These are phyloP conservation scores for Amanita jacksonii DNA, from an alignment of 768 basidiomycete species.

Conservation along the genomic window DNA sequence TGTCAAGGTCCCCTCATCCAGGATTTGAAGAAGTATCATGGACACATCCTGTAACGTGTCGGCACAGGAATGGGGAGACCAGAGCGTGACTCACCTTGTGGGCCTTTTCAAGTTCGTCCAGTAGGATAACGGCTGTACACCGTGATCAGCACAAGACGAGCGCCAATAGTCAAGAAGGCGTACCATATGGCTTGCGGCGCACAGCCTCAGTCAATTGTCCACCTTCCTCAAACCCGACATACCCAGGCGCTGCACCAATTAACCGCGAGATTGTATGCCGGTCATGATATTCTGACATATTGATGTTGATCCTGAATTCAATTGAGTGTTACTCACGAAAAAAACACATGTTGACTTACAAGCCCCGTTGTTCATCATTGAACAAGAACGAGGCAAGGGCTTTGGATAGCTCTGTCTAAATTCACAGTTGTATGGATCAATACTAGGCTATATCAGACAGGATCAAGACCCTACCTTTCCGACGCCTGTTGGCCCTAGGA, in stretches of 20 bases:
- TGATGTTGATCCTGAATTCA: conserved; percentile 69
- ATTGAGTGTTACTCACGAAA: background rate
- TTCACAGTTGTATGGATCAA: background rate
- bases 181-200: conserved; percentile 81
- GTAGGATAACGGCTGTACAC: conserved; percentile 57
- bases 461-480: conserved; percentile 46
- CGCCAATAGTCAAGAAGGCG: conserved; percentile 9
- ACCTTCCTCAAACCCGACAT: conserved; percentile 86
- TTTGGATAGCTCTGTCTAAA: conserved; percentile 82
- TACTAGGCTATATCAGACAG: background rate
- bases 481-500: conserved; percentile 83
- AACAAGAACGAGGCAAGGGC: conserved; percentile 83
- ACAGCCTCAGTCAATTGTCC: conserved; percentile 90
- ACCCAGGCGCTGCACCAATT: conserved; percentile 90
- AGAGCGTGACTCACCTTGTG: conserved; percentile 50
- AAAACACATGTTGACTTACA: conserved; percentile 39
- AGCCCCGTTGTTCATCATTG: conserved; percentile 76
- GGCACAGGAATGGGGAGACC: background rate
- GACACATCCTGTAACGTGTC: conserved; percentile 53
- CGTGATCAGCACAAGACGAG: background rate
- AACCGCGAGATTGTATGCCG: conserved; percentile 85
- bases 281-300: conserved; percentile 61
- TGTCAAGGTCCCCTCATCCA: conserved; percentile 84
- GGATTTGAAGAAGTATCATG: conserved; percentile 83
- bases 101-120: conserved; percentile 90